These are phyloP conservation scores for Podila epicladia DNA, from an alignment of 192 early-diverging fungal species.

Conservation along the genomic window DNA sequence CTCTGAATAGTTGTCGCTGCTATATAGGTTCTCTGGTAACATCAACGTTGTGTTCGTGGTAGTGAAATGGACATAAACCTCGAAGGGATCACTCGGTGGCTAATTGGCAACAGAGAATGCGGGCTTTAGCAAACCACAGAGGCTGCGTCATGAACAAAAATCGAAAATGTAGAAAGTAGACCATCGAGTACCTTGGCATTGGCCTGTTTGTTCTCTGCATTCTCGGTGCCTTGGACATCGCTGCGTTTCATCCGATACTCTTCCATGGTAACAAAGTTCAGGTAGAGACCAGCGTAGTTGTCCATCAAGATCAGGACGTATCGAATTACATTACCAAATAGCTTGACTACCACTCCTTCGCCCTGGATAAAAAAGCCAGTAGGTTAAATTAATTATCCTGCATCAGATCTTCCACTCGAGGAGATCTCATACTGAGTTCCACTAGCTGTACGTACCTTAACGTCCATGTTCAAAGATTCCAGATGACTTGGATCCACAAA, in stretches of 20 bases:
- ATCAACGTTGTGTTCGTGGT: constrained; percentile 59
- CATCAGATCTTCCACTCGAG: no score
- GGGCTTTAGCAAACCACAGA: background rate
- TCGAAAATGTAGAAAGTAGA: no score
- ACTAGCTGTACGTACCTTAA: constrained; percentile 43
- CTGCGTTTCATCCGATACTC: constrained; percentile 61
- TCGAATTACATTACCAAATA: constrained; percentile 74
- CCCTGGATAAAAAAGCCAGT: constrained; percentile 47
- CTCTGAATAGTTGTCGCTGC: constrained; percentile 57
- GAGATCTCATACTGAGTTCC: background rate
- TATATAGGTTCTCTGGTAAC: constrained; percentile 71
- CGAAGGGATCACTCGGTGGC: constrained; percentile 61
- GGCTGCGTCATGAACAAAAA: background rate
- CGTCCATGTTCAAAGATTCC: constrained; percentile 59
- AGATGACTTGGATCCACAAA: constrained; percentile 59
- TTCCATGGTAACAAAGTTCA: constrained; percentile 68
- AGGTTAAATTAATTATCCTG: constrained; percentile 5
- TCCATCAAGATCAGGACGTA: constrained; percentile 74
- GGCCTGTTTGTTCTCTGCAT: constrained; percentile 54
- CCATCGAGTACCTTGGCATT: constrained; percentile 56
- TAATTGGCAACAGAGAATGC: constrained; percentile 1
- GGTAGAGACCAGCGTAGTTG: constrained; percentile 75
- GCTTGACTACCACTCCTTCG: constrained; percentile 63
- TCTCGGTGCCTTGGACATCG: constrained; percentile 20
- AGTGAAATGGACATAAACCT: constrained; percentile 60